Conservation (phyloP, 2,329 filamentous ascomycete species). For the Kalmusia sp. region DNA sequence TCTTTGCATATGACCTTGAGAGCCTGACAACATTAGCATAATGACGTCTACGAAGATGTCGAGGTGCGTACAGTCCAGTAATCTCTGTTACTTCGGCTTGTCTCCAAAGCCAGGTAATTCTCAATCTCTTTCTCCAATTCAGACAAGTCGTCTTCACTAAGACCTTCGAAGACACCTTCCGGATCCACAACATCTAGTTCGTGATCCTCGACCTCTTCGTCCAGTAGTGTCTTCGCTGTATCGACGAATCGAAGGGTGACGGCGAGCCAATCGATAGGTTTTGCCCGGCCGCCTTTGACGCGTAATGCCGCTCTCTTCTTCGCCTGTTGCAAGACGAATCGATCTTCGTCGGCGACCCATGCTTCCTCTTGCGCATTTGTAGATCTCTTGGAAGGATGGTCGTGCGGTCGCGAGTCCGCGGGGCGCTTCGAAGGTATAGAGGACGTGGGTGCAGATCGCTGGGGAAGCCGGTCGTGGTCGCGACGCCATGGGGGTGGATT, state of each 20-base stretch:
- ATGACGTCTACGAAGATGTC: constrained; percentile 21
- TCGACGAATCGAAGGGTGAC: constrained; percentile 92
- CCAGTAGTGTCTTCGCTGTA: constrained; percentile 75
- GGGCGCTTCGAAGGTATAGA: constrained; percentile 52
- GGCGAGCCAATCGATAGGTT: constrained; percentile 91
- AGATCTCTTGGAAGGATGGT: constrained; percentile 49
- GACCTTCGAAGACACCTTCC: constrained; percentile 76
- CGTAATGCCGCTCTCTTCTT: constrained; percentile 98
- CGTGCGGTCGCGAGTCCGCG: constrained; percentile 51
- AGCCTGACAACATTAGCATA: constrained; percentile 59
- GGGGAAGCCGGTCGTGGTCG: constrained; percentile 24
- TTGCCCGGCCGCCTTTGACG: constrained; percentile 87
- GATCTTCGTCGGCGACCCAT: constrained; percentile 94
- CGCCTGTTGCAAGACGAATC: constrained; percentile 93
- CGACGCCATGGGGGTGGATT: constrained; percentile 45
- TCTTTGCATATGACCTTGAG: constrained; percentile 85
- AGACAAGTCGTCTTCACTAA: constrained; percentile 70
- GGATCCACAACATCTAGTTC: constrained; percentile 81
- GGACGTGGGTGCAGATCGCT: constrained; percentile 34
- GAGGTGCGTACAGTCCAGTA: constrained; percentile 75
- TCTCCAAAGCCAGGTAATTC: constrained; percentile 80
- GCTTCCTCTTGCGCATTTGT: constrained; percentile 57
- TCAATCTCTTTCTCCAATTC: constrained; percentile 86
- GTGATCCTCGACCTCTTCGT: constrained; percentile 82
- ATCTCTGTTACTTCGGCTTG: constrained; percentile 76